phyloP scores from a whole-genome alignment of 2,329 filamentous ascomycete species.

The Mycocentrospora acerina region DNA sequence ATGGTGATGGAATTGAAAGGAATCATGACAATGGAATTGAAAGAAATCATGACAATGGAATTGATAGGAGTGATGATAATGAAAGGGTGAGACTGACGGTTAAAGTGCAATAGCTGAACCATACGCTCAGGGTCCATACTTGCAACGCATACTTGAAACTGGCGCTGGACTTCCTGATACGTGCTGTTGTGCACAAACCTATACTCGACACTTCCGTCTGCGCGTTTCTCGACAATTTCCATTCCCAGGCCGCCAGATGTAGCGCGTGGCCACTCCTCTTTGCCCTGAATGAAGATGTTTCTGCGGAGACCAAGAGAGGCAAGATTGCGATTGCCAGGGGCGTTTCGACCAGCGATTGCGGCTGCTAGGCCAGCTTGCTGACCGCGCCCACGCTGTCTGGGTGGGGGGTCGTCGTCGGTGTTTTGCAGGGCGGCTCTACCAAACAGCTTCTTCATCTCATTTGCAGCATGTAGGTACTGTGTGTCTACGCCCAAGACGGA shows the following conservation, averaged over 20 bases:
- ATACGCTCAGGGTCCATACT: conserved; percentile 81
- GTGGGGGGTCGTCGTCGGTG: conserved; percentile 52
- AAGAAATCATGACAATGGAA: too few relatives aligned
- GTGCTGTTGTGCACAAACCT: conserved; percentile 70
- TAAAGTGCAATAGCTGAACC: conserved; percentile 70
- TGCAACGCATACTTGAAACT: conserved; percentile 79
- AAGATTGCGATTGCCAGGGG: conserved; percentile 61
- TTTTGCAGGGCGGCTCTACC: conserved; percentile 64
- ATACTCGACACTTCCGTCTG: conserved; percentile 69
- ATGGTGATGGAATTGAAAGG: too few relatives aligned
- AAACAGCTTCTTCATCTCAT: conserved; percentile 84
- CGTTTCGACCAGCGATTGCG: conserved; percentile 57
- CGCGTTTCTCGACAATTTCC: conserved; percentile 62
- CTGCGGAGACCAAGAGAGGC: conserved; percentile 71
- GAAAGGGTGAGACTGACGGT: conserved; percentile 49
- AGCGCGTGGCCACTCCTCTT: conserved; percentile 81
- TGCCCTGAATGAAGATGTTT: conserved; percentile 83
- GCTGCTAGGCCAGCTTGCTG: conserved; percentile 61
- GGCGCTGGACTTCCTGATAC: conserved; percentile 73
- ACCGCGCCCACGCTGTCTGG: conserved; percentile 58
- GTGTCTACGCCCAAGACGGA: conserved; percentile 64
- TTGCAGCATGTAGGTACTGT: conserved; percentile 77
- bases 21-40: too few relatives aligned
- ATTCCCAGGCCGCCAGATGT: conserved; percentile 82
- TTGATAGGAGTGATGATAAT: too few relatives aligned